phyloP scores from a whole-genome alignment of 768 basidiomycete species.

The Pisolithus sp. region DNA sequence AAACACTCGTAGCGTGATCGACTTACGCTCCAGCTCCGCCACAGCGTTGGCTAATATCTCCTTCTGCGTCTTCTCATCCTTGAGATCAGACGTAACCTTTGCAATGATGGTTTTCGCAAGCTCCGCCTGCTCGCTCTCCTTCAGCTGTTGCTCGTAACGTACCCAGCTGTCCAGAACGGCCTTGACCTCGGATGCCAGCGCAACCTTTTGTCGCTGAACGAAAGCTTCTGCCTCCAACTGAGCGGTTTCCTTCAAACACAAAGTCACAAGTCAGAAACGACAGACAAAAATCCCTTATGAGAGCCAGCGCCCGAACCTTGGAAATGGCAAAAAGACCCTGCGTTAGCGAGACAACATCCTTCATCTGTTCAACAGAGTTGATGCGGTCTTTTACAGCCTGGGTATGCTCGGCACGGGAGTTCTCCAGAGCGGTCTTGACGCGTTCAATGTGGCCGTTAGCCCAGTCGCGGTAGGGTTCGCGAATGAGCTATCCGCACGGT shows the following conservation, averaged over 20 bases:
- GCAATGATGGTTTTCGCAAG: conserved; percentile 84
- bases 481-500: conserved; percentile 47
- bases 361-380: conserved; percentile 85
- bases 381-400: conserved; percentile 92
- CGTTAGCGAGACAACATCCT: conserved; percentile 90
- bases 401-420: conserved; percentile 84
- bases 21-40: conserved; percentile 90
- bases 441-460: conserved; percentile 82
- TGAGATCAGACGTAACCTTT: conserved; percentile 75
- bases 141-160: conserved; percentile 92
- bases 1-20: not conserved
- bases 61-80: conserved; percentile 85
- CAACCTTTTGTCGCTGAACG: conserved; percentile 82
- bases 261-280: not conserved
- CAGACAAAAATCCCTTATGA: not conserved
- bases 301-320: conserved; percentile 47
- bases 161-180: conserved; percentile 96
- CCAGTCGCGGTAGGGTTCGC: conserved; percentile 90
- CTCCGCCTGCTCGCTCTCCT: conserved; percentile 93
- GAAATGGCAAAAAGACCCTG: conserved; percentile 87
- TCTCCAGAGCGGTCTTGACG: conserved; percentile 75
- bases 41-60: conserved; percentile 78
- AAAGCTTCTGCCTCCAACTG: conserved; percentile 85
- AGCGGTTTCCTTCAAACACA: conserved; percentile 70
- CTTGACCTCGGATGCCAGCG: conserved; percentile 85